A percentile compares a stretch with the other conserved stretches of the same genome.
phyloP scores from a whole-genome alignment of 352 stramenopile genomes.

The Phytophthora podocarpi region DNA sequence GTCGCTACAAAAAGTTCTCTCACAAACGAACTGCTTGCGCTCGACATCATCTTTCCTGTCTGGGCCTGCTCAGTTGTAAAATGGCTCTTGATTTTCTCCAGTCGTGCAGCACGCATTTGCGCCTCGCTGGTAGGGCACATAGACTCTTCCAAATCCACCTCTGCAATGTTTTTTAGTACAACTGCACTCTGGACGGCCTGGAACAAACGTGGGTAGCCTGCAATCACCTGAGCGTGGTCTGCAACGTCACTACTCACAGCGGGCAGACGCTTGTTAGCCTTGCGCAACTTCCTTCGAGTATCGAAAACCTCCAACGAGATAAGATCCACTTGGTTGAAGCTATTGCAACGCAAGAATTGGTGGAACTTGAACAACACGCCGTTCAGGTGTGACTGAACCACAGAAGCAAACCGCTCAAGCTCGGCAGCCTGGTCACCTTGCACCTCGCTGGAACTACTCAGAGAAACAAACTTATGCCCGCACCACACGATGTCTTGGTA shows the following conservation, averaged over 20 bases:
- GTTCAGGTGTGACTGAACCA: slow-evolving; percentile 74
- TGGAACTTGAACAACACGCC: slow-evolving; percentile 77
- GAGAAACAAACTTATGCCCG: slow-evolving; percentile 58
- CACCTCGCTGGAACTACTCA: not conserved
- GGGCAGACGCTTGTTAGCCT: slow-evolving; percentile 29
- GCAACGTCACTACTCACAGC: slow-evolving; percentile 38
- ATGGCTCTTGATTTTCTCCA: slow-evolving; percentile 59
- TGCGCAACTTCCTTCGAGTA: slow-evolving; percentile 62
- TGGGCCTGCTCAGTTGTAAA: slow-evolving; percentile 36
- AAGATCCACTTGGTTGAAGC: slow-evolving; percentile 77
- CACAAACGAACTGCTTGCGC: slow-evolving; percentile 34
- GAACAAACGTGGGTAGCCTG: slow-evolving; percentile 61
- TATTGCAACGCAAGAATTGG: slow-evolving; percentile 77
- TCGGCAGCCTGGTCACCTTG: slow-evolving; percentile 30
- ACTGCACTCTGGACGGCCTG: slow-evolving; percentile 60
- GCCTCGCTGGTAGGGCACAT: slow-evolving; percentile 60
- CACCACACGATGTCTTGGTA: slow-evolving; percentile 91
- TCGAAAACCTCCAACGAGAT: slow-evolving; percentile 80
- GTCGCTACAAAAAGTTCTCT: slow-evolving; percentile 56
- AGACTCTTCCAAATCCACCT: slow-evolving; percentile 67
- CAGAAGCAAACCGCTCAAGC: slow-evolving; percentile 48
- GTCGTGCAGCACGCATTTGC: slow-evolving; percentile 46
- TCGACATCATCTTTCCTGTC: slow-evolving; percentile 19
- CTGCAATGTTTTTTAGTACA: slow-evolving; percentile 58
- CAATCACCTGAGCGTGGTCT: slow-evolving; percentile 49